These are phyloP conservation scores for Cnidoscolus chayamansa DNA, from an alignment of 441 rosid genomes.

Conservation along the genomic window DNA sequence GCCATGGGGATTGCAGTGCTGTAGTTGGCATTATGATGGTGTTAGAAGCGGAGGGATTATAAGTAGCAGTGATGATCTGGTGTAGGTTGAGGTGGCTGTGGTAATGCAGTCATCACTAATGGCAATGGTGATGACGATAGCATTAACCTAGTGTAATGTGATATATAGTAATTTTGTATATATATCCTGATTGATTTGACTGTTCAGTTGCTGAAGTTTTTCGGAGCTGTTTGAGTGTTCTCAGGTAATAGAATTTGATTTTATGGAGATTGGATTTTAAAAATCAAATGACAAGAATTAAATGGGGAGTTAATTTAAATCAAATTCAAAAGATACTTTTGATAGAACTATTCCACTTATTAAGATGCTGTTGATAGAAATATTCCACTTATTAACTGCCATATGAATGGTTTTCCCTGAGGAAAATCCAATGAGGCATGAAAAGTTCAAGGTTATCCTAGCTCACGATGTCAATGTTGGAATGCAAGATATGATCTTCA, in stretches of 20 bases:
- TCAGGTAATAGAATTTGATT: not conserved
- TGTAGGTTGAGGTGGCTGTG: not conserved
- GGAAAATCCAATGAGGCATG: not conserved
- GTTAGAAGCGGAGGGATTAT: not conserved
- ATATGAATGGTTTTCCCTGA: not conserved
- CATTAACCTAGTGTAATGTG: not conserved
- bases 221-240: not conserved
- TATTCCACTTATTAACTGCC: not conserved
- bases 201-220: slow-evolving; percentile 11
- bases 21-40: not conserved
- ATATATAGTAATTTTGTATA: not conserved
- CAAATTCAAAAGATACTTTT: not conserved
- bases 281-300: not conserved
- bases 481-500: not conserved
- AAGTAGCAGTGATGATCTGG: not conserved
- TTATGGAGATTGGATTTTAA: not conserved
- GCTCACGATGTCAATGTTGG: not conserved
- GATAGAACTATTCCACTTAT: not conserved
- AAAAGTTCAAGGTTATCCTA: not conserved
- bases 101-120: not conserved
- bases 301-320: not conserved
- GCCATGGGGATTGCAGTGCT: not conserved
- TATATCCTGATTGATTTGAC: not conserved
- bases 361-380: not conserved
- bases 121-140: not conserved